Conservation (phyloP, 371 early-diverging fungal genomes). For the Rhizomucor miehei region DNA sequence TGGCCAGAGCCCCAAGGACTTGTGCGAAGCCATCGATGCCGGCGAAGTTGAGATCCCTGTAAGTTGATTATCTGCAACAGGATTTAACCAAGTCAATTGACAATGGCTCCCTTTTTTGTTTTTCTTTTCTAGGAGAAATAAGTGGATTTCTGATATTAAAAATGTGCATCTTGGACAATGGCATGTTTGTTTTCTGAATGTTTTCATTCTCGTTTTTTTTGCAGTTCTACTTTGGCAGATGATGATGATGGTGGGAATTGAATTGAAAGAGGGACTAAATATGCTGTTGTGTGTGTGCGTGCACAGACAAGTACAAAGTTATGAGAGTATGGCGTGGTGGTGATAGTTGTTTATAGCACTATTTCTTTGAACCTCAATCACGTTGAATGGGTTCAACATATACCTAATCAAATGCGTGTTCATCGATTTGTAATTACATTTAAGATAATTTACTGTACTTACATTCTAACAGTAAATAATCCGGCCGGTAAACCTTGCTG, state of each 20-base stretch:
- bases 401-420: conserved; percentile 11
- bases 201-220: no score
- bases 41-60: conserved; percentile 91
- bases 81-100: neutral
- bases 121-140: conserved; percentile 1
- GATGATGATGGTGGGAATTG: no score
- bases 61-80: conserved; percentile 15
- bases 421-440: no score
- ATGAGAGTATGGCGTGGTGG: no score
- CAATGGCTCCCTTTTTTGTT: conserved; percentile 2
- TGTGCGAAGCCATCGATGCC: conserved; percentile 49
- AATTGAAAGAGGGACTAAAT: no score
- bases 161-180: neutral
- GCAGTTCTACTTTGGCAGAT: no score
- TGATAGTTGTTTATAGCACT: neutral
- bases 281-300: no score
- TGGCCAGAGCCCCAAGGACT: conserved; percentile 49
- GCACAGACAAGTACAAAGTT: no score
- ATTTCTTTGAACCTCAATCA: neutral
- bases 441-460: conserved; percentile 24
- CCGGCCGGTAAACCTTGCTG: conserved; percentile 84
- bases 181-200: no score
- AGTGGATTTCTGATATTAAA: conserved; percentile 2
- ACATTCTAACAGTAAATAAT: conserved; percentile 87
- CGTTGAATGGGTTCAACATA: conserved; percentile 12